Evolutionary conservation across 495 filamentous ascomycete species (phyloP).

Genomic region (Trypethelium eluteriae): DNA sequence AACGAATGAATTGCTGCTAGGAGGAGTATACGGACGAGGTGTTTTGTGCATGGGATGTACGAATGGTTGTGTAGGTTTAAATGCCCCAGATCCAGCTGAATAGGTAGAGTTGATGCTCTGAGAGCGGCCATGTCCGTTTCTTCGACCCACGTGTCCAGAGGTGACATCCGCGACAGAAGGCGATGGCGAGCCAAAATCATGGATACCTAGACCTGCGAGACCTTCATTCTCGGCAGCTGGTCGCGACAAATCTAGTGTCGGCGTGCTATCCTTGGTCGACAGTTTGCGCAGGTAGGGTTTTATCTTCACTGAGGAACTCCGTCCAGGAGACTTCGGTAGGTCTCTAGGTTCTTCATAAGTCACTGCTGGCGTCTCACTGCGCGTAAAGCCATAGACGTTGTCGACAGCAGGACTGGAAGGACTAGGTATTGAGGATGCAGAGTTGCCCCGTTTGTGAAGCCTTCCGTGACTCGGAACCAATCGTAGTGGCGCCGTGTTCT

Average conservation of each 20-base stretch:
- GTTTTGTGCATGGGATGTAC: constrained; percentile 55
- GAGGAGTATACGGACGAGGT: constrained; percentile 49
- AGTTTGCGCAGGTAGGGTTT: constrained; percentile 54
- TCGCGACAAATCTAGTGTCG: constrained; percentile 48
- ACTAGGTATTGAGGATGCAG: constrained; percentile 29
- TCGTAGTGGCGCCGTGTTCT: neutral
- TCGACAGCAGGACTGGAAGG: constrained; percentile 16
- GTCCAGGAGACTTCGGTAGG: constrained; percentile 14
- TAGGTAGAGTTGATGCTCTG: constrained; percentile 51
- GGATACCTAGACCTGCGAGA: constrained; percentile 47
- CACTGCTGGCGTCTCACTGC: constrained; percentile 30
- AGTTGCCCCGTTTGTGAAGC: constrained; percentile 37
- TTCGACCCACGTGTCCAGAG: constrained; percentile 28
- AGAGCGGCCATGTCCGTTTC: constrained; percentile 46
- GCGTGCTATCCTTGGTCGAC: constrained; percentile 41
- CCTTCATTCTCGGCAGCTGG: constrained; percentile 51
- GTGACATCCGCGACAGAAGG: constrained; percentile 37
- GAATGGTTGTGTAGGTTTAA: constrained; percentile 46
- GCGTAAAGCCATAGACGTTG: constrained; percentile 26
- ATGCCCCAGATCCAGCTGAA: constrained; percentile 44
- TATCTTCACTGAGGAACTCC: constrained; percentile 38
- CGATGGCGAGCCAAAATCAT: constrained; percentile 39
- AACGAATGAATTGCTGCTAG: constrained; percentile 46
- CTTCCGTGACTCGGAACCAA: constrained; percentile 26
- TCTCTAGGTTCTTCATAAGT: constrained; percentile 33